Percentiles rank a stretch among this genome's conserved stretches.
These are phyloP conservation scores for Exobasidium cylindrosporum DNA, from an alignment of 1,284 basidiomycete species.

Conservation along the genomic window DNA sequence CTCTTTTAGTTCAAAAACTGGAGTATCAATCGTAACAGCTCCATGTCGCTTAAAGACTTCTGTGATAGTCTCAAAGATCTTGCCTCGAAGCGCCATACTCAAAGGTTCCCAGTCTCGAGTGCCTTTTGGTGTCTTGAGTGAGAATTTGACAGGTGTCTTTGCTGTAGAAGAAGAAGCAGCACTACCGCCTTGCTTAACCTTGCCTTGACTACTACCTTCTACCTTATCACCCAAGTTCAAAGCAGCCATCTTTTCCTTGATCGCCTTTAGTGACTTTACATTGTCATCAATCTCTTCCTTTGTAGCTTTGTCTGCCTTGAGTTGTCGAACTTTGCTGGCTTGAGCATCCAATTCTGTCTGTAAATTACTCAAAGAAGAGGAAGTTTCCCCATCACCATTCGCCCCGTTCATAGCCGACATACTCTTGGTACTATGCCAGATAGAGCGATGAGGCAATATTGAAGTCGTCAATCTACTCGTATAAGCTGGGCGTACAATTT, in stretches of 20 bases:
- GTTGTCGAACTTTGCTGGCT: constrained; percentile 39
- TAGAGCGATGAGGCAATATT: too few relatives aligned
- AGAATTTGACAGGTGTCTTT: constrained; percentile 38
- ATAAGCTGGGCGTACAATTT: not conserved
- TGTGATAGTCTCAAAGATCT: constrained; percentile 85
- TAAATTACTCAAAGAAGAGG: constrained; percentile 13
- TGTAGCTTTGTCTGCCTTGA: constrained; percentile 32
- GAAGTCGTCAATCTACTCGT: too few relatives aligned
- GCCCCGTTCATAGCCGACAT: not conserved
- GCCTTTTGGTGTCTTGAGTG: constrained; percentile 65
- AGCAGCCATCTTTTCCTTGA: constrained; percentile 37
- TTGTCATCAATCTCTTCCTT: constrained; percentile 31
- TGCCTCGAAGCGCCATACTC: constrained; percentile 88
- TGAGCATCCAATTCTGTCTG: constrained; percentile 34
- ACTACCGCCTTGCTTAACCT: constrained; percentile 9
- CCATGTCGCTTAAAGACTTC: constrained; percentile 85
- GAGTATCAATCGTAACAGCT: constrained; percentile 89
- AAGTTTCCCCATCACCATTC: not conserved
- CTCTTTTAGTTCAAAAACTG: constrained; percentile 96
- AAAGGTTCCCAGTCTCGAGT: constrained; percentile 91
- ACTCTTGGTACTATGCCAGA: too few relatives aligned
- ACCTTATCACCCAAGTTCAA: constrained; percentile 24
- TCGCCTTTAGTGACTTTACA: constrained; percentile 33
- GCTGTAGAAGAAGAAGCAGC: constrained; percentile 18
- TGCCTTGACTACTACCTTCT: not conserved